Conservation (phyloP, 2,329 filamentous ascomycete genomes). For the Cercospora beticola region DNA sequence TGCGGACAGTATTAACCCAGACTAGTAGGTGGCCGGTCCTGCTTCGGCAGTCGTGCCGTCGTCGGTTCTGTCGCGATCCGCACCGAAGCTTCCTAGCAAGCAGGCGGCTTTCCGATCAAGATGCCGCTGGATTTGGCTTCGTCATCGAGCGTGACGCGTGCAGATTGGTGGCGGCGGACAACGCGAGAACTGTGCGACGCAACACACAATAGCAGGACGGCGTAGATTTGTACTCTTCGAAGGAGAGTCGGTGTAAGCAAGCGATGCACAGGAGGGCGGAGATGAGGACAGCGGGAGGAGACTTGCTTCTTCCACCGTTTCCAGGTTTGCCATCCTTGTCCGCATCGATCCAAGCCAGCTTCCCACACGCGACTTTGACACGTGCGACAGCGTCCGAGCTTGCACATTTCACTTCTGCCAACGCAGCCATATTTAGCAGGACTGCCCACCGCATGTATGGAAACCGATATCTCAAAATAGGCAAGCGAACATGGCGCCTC, state of each 20-base stretch:
- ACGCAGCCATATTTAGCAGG: neutral
- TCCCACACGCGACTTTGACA: slow-evolving; percentile 1
- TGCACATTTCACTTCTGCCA: neutral
- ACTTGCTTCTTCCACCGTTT: slow-evolving; percentile 5
- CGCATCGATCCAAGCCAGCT: neutral
- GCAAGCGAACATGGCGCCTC: slow-evolving; percentile 34
- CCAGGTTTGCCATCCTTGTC: slow-evolving; percentile 7
- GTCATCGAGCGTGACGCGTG: slow-evolving; percentile 8
- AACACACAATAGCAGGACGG: neutral
- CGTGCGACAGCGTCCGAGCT: neutral
- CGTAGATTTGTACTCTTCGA: neutral
- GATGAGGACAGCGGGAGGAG: neutral
- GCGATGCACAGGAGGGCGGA: neutral
- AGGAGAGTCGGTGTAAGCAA: neutral
- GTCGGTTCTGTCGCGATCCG: neutral
- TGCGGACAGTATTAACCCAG: neutral
- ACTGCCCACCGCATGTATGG: neutral
- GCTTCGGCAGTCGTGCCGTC: slow-evolving; percentile 5
- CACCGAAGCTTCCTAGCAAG: neutral
- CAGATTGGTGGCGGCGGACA: neutral
- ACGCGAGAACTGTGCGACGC: neutral
- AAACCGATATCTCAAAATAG: neutral
- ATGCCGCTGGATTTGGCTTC: slow-evolving; percentile 6
- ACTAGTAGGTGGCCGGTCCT: slow-evolving; percentile 5
- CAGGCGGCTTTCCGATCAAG: slow-evolving; percentile 7